These are phyloP conservation scores for Candida tammaniensis DNA, from an alignment of 805 yeast genomes.

Conservation along the genomic window DNA sequence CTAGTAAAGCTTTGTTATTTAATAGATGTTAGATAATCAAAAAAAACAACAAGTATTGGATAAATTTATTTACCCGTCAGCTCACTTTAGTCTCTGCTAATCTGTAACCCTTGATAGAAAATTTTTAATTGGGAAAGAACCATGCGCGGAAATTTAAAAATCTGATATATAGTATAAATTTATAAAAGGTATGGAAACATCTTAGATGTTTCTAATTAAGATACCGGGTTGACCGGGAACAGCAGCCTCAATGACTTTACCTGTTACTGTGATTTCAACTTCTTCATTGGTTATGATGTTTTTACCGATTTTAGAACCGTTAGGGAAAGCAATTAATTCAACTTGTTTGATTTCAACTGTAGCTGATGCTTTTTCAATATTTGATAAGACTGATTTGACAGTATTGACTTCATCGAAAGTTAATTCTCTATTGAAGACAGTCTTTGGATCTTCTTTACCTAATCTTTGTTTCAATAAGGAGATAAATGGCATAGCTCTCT, in stretches of 20 bases:
- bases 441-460: slow-evolving; percentile 61
- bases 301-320: slow-evolving; percentile 61
- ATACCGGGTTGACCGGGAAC: slow-evolving; percentile 95
- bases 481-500: slow-evolving; percentile 97
- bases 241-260: slow-evolving; percentile 76
- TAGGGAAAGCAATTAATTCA: slow-evolving; percentile 59
- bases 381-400: slow-evolving; percentile 52
- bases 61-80: too few relatives aligned
- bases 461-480: slow-evolving; percentile 81
- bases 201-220: slow-evolving; percentile 56
- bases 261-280: slow-evolving; percentile 59
- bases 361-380: slow-evolving; percentile 64
- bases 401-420: slow-evolving; percentile 74
- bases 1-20: too few relatives aligned
- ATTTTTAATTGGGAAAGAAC: too few relatives aligned
- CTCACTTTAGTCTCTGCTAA: too few relatives aligned
- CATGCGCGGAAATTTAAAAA: neutral
- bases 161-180: neutral
- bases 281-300: slow-evolving; percentile 68
- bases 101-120: too few relatives aligned
- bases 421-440: slow-evolving; percentile 87
- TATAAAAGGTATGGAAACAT: neutral
- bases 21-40: too few relatives aligned
- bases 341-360: slow-evolving; percentile 50
- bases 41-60: too few relatives aligned